Evolutionary conservation across 2,329 filamentous ascomycete species (phyloP), one percentile per base, ranked within the genome.

Genomic region (Cucurbitaria berberidis): DNA sequence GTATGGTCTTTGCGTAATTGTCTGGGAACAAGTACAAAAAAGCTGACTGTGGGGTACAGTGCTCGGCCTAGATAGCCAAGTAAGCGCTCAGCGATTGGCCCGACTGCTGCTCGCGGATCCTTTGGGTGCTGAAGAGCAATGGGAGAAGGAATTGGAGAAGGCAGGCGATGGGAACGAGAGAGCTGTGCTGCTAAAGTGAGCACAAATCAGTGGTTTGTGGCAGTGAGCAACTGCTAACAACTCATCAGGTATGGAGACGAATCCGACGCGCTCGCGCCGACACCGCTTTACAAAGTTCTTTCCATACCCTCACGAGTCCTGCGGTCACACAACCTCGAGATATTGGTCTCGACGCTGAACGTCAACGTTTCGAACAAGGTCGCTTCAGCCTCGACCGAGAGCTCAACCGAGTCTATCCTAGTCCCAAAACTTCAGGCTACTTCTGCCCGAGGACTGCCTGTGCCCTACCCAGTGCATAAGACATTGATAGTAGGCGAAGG

Each of bases 391-490:
- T 44, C 61, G 1, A 64, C 64, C 7, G 70, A 81, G 46, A 77
- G 77, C 9, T 77, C 85, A 4, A 81, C 84, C 53, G 88, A 93
- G 57, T 80, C 85, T 0, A 79, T 93, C 11, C 81, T 96, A n/a
- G 88, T 91, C 16, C 92, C 92, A 4, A 73, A 77, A 24, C 82
- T 96, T 29, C 86, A 90, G 18, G 89, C 88, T 13, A 82, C 81
- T 55, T 85, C 84, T 15, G 86, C 87, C 8, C 81, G 86, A 55
- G 82, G 86, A 51, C 86, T 86, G 11, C 83, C 86, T 15, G 81
- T 95, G 36, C 85, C 86, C 6, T 91, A 91, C 39, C 93, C 93
- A 0, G 91, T 97, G 1, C 93, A 98, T 70, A 90, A 88, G 69
- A 86, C 88, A 0, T 76, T 97, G 15, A 66, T 97, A 9, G 83